Conservation (phyloP, 768 basidiomycete genomes). For the Austroboletus festivus region DNA sequence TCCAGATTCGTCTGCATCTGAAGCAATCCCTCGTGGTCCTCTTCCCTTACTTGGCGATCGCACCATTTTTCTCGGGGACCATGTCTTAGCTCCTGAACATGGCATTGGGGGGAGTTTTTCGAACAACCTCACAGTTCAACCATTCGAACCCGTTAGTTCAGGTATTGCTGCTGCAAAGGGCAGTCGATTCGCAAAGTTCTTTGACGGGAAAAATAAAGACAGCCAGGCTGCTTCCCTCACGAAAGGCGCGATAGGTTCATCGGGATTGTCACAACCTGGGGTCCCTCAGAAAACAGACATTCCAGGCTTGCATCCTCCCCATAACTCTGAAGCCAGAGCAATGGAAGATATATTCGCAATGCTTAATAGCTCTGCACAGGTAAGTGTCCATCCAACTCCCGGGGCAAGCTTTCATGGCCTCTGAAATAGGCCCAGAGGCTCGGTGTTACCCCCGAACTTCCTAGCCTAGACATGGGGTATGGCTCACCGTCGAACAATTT, state of each 20-base stretch:
- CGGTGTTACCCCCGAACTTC: constrained; percentile 20
- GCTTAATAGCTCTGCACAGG: constrained; percentile 75
- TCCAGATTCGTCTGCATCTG: constrained; percentile 13
- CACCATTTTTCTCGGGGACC: constrained; percentile 20
- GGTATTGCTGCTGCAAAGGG: constrained; percentile 60
- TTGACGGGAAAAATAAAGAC: constrained; percentile 67
- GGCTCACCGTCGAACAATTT: constrained; percentile 25
- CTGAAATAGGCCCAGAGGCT: constrained; percentile 28
- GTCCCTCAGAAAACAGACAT: constrained; percentile 46
- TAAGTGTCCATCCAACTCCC: constrained; percentile 31
- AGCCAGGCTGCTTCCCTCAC: constrained; percentile 27
- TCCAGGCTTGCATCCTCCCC: constrained; percentile 33
- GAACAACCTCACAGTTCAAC: constrained; percentile 11
- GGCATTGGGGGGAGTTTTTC: constrained; percentile 15
- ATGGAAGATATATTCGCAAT: constrained; percentile 83
- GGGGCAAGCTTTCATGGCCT: constrained; percentile 7
- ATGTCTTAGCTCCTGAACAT: constrained; percentile 16
- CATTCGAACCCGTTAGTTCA: constrained; percentile 35
- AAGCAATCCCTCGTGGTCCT: constrained; percentile 21
- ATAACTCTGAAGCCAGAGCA: constrained; percentile 50
- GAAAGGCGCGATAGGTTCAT: constrained; percentile 39
- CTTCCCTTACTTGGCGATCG: constrained; percentile 20
- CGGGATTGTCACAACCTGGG: constrained; percentile 47
- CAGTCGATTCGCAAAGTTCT: constrained; percentile 85
- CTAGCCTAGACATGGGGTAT: constrained; percentile 26